Evolutionary conservation across 2,329 filamentous ascomycete species (phyloP), one percentile per base, ranked within the genome.

Genomic region (Colletotrichum somersetense): DNA sequence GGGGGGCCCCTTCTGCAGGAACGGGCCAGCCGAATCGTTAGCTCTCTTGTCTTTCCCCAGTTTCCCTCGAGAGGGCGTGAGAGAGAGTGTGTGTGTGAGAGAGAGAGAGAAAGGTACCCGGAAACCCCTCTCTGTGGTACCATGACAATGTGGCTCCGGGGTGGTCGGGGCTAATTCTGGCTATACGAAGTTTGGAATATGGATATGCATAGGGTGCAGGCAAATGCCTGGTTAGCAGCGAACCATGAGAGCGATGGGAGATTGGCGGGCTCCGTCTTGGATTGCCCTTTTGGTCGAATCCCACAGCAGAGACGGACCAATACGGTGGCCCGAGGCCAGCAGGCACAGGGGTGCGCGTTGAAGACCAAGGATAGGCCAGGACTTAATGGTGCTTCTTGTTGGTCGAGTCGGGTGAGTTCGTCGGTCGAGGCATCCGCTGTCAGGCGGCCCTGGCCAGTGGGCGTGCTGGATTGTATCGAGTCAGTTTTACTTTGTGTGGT

Each of bases 131-230:
- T 58, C 33, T 61, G 11, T 66, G 62, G 67, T 70, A 70, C 66
- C 66, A 59, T 59, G 55, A 44, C 42, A 59, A 23, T 67, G 66
- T 72, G 66, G 59, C 66, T 72, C 69, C 66, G 69, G 69, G 66
- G 59, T 72, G 59, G 69, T 62, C 55, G 63, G 69, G 66, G 66
- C 66, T 72, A 72, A 69, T 72, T 65, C 59, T 63, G 69, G 69
- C 59, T 72, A 72, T 72, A 72, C 69, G 69, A 72, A 72, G 69
- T 72, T 72, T 72, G 69, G 69, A 69, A 65, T 72, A 72, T 72
- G 69, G 69, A 72, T 72, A 72, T 72, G 69, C 69, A 72, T 33
- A 58, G 42, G 38, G 42, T 35, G 66, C 69, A 72, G 66, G 69
- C 69, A 65, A 64, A 55, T 53, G 66, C 69, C 66, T 72, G 69